These are phyloP conservation scores for Tricholoma terreum DNA, from an alignment of 768 basidiomycete genomes.

Conservation along the genomic window DNA sequence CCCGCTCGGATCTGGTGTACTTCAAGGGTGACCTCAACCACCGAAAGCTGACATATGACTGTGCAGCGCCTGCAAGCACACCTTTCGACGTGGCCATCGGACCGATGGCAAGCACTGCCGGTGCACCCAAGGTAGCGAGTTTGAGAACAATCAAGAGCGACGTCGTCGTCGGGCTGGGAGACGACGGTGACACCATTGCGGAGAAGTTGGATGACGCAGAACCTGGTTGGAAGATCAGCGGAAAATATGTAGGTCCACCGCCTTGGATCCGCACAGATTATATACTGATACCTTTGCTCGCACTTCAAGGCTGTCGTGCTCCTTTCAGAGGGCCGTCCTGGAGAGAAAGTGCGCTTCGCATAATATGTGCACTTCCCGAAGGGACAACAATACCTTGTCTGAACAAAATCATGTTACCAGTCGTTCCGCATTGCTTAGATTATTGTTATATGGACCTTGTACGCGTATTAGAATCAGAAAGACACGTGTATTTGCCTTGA, in stretches of 20 bases:
- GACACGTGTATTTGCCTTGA: no score
- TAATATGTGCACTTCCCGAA: background rate
- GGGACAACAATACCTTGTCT: background rate
- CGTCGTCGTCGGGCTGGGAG: slow-evolving; percentile 84
- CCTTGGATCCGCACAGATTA: background rate
- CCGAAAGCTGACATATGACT: slow-evolving; percentile 86
- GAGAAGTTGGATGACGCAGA: slow-evolving; percentile 82
- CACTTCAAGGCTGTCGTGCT: slow-evolving; percentile 74
- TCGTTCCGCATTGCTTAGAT: no score
- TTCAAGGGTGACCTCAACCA: slow-evolving; percentile 97
- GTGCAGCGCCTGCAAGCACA: slow-evolving; percentile 80
- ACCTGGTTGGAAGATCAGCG: slow-evolving; percentile 95
- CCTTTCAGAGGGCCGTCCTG: slow-evolving; percentile 83
- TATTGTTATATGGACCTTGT: no score
- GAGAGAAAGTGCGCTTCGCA: slow-evolving; percentile 82
- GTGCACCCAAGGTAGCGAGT: slow-evolving; percentile 84
- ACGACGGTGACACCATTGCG: slow-evolving; percentile 64
- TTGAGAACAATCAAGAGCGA: slow-evolving; percentile 94
- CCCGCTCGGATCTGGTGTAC: slow-evolving; percentile 83
- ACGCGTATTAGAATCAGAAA: no score
- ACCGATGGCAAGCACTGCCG: slow-evolving; percentile 84
- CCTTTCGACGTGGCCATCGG: slow-evolving; percentile 91
- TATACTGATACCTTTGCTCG: background rate
- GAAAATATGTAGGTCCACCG: slow-evolving; percentile 78
- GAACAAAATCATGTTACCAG: background rate